A percentile compares a stretch with the other conserved stretches of the same genome.
These are phyloP conservation scores for Picochlorum sp. DNA, from an alignment of 139 green algal genomes.

Conservation along the genomic window DNA sequence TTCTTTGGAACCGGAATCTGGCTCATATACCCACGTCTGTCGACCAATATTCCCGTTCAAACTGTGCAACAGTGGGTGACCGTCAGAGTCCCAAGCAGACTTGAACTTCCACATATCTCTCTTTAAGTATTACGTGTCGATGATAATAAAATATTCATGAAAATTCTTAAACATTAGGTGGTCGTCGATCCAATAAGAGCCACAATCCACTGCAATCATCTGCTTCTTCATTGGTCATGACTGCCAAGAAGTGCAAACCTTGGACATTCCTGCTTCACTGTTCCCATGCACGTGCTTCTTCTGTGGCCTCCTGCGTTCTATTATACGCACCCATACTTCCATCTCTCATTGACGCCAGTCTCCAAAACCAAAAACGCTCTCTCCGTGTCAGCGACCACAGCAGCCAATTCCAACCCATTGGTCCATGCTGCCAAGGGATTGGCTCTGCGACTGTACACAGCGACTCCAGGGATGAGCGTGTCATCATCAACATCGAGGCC, in stretches of 20 bases:
- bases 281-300: slow-evolving; percentile 85
- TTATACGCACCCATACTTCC: slow-evolving; percentile 80
- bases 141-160: slow-evolving; percentile 4
- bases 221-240: slow-evolving; percentile 84
- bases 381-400: slow-evolving; percentile 66
- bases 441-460: slow-evolving; percentile 82
- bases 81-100: slow-evolving; percentile 16
- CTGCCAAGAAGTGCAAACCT: slow-evolving; percentile 92
- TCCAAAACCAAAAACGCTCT: slow-evolving; percentile 84
- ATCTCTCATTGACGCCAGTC: slow-evolving; percentile 87
- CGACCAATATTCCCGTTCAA: slow-evolving; percentile 62
- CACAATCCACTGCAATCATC: slow-evolving; percentile 83
- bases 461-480: slow-evolving; percentile 67
- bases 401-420: slow-evolving; percentile 83
- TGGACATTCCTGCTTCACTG: slow-evolving; percentile 68
- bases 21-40: slow-evolving; percentile 73
- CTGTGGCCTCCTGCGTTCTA: slow-evolving; percentile 55
- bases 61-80: slow-evolving; percentile 23
- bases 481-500: slow-evolving; percentile 26
- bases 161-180: slow-evolving; percentile 50
- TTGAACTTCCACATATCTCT: slow-evolving; percentile 25
- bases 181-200: slow-evolving; percentile 73
- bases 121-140: not conserved
- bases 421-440: slow-evolving; percentile 89
- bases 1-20: slow-evolving; percentile 47